A percentile compares a stretch with the other conserved stretches of the same genome.
Evolutionary conservation across 2,329 filamentous ascomycete species (phyloP).

Genomic region (Dothiorella sarmentorum): DNA sequence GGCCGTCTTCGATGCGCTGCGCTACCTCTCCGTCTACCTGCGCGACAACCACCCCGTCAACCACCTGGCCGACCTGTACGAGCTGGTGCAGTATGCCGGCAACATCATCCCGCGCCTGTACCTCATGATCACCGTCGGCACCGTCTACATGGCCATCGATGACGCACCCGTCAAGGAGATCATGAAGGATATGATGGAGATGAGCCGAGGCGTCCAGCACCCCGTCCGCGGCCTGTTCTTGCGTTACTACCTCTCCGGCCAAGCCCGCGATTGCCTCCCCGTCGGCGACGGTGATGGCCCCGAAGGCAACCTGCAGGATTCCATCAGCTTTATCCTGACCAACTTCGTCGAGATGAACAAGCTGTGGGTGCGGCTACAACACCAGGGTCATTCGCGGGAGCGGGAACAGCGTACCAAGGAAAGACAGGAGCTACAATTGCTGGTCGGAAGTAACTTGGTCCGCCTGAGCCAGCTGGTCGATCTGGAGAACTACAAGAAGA

Average conservation of each 20-base stretch:
- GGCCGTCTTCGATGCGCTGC: slow-evolving; percentile 95
- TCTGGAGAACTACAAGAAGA: slow-evolving; percentile 89
- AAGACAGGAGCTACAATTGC: slow-evolving; percentile 87
- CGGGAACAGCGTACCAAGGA: slow-evolving; percentile 91
- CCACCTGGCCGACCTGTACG: slow-evolving; percentile 95
- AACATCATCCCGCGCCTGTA: slow-evolving; percentile 96
- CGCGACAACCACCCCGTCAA: slow-evolving; percentile 97
- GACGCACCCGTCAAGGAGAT: slow-evolving; percentile 99
- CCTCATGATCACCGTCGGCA: slow-evolving; percentile 98
- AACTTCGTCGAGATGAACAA: slow-evolving; percentile 99
- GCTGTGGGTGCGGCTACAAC: slow-evolving; percentile 94
- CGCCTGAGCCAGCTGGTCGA: slow-evolving; percentile 93
- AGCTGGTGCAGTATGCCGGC: slow-evolving; percentile 95
- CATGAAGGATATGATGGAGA: slow-evolving; percentile 99
- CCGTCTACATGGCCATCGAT: slow-evolving; percentile 97
- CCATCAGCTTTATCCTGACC: slow-evolving; percentile 94
- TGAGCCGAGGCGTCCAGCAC: slow-evolving; percentile 97
- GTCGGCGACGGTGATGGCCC: slow-evolving; percentile 80
- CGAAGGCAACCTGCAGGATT: slow-evolving; percentile 93
- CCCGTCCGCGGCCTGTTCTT: slow-evolving; percentile 92
- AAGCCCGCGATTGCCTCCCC: slow-evolving; percentile 86
- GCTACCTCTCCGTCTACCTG: slow-evolving; percentile 92
- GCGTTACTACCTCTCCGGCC: slow-evolving; percentile 92
- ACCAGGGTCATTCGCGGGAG: slow-evolving; percentile 94
- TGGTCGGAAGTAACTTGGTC: slow-evolving; percentile 95